These are phyloP conservation scores for Botrytis hyacinthi DNA, from an alignment of 2,329 filamentous ascomycete species.

Conservation along the genomic window DNA sequence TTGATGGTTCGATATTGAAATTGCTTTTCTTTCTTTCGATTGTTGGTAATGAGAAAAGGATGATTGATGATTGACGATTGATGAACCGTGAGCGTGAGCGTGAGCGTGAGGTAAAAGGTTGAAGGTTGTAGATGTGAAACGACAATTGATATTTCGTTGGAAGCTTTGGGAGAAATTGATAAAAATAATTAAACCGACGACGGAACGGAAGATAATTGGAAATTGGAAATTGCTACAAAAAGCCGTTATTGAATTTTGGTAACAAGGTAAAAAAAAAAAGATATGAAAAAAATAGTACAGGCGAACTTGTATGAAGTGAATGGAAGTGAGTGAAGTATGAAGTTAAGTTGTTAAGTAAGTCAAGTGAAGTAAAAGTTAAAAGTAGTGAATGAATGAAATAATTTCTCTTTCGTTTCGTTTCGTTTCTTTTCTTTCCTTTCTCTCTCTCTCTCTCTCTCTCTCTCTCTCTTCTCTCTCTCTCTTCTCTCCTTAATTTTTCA, in stretches of 20 bases:
- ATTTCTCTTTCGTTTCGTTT: background rate
- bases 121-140: background rate
- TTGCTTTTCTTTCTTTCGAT: background rate
- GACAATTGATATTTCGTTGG: background rate
- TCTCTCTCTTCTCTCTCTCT: background rate
- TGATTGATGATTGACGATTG: background rate
- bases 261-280: background rate
- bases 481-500: background rate
- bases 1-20: conserved; percentile 3
- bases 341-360: background rate
- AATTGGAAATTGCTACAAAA: background rate
- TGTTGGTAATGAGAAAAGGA: background rate
- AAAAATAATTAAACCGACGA: conserved; percentile 3
- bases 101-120: background rate
- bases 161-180: background rate
- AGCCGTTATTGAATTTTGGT: background rate
- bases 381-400: background rate
- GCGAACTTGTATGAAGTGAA: background rate
- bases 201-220: conserved; percentile 14
- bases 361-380: background rate
- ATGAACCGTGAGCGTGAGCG: background rate
- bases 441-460: background rate
- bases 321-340: background rate
- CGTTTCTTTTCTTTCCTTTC: too few species aligned
- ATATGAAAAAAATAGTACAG: background rate